Evolutionary conservation across 129 eudicot genomes (phyloP), one percentile per base, ranked within the genome.

Genomic region (Saussurea involucrata): DNA sequence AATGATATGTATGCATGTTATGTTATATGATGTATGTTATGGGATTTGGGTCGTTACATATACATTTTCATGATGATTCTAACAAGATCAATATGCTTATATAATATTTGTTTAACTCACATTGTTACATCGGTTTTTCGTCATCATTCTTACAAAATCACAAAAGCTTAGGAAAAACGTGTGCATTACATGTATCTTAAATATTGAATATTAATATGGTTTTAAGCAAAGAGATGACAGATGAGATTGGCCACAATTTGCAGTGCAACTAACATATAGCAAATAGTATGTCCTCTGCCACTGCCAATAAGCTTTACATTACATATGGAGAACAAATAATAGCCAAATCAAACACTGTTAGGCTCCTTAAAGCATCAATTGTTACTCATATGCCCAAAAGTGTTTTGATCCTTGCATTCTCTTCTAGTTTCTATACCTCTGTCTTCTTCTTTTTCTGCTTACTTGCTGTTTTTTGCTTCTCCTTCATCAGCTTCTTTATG

Each of bases 401-500:
- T 49, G 58, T 36, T 33, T 68, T 33, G 12, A 28, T 24, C n/a
- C 24, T 33, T 33, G 17, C 4, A 29, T 36, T 36, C 44, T 0
- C n/a, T 69, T n/a, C n/a, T n/a, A n/a, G n/a, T n/a, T n/a, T 20
- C 10, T 24, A 69, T 18, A 34, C 74, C 27, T 69, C 32, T 8
- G 32, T 31, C 27, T 37, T 80, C 66, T 81, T 84, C 69, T 87
- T 89, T 37, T 89, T 82, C 79, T 86, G 82, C 36, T 70, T 73
- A n/a, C 78, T 66, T 7, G 72, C 46, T 0, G 83, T 71, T 64
- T 72, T 88, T 0, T 68, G 66, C 88, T 5, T n/a, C n/a, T n/a
- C n/a, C n/a, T 46, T 84, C 93, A 13, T 53, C 83, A 29, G 74
- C 25, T 24, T 83, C 92, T 12, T 88, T 79, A 73, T 85, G n/a